Evolutionary conservation across 1,284 basidiomycete species (phyloP).

Genomic region (Stygiomarasmius scandens): DNA sequence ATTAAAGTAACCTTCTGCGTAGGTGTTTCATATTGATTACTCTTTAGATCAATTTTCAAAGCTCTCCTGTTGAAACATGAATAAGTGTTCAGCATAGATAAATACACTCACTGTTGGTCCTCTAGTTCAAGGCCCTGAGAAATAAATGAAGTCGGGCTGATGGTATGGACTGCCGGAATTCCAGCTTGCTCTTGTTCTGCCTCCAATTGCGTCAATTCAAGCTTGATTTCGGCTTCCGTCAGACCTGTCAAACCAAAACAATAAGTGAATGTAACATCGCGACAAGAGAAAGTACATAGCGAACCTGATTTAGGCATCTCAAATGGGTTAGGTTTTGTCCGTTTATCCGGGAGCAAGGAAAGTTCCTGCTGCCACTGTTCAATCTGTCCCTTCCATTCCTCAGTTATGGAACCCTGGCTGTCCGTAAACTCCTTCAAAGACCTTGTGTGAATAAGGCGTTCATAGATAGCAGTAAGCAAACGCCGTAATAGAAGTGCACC

Average conservation of each 20-base stretch:
- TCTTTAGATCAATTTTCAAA: not conserved
- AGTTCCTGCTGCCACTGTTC: constrained; percentile 27
- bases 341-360: not conserved
- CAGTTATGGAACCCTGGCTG: constrained; percentile 1
- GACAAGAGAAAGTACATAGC: not conserved
- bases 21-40: not conserved
- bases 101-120: constrained; percentile 18
- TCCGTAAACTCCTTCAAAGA: not conserved
- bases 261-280: not conserved
- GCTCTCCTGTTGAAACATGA: not conserved
- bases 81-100: not conserved
- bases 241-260: constrained; percentile 5
- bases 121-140: constrained; percentile 19
- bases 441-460: not conserved
- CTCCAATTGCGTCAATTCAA: constrained; percentile 19
- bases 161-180: not conserved
- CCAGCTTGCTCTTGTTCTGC: not conserved
- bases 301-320: constrained; percentile 11
- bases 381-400: constrained; percentile 22
- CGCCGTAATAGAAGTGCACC: not conserved
- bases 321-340: constrained; percentile 24
- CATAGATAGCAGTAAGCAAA: not conserved
- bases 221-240: constrained; percentile 15
- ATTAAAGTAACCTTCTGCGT: not conserved
- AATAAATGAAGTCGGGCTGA: constrained; percentile 13